Evolutionary conservation across 192 early-diverging fungal species (phyloP).

Genomic region (Backusella australiensis): DNA sequence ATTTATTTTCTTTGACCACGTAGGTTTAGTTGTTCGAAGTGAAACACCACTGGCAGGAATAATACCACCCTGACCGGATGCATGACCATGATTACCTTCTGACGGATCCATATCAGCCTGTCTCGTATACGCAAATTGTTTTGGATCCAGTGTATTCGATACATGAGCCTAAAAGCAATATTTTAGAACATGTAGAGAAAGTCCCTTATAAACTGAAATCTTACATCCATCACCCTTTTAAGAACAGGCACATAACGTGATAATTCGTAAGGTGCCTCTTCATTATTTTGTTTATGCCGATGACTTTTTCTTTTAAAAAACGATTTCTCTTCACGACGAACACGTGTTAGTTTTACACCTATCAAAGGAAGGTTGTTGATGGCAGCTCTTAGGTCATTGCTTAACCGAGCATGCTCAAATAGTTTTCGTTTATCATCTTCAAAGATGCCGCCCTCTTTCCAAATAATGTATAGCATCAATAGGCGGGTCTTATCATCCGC

Average conservation of each 20-base stretch:
- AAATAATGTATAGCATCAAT: conserved; percentile 81
- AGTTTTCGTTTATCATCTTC: conserved; percentile 74
- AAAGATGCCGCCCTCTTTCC: conserved; percentile 67
- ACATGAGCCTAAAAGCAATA: conserved; percentile 35
- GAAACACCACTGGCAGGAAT: conserved; percentile 37
- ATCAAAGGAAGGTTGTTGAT: conserved; percentile 71
- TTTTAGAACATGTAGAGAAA: background rate
- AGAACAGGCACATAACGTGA: conserved; percentile 73
- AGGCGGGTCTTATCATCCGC: conserved; percentile 70
- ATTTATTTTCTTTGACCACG: conserved; percentile 23
- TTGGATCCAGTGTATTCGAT: conserved; percentile 46
- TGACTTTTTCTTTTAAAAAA: conserved; percentile 43
- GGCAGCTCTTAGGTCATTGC: conserved; percentile 67
- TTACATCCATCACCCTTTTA: conserved; percentile 56
- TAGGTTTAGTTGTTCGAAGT: conserved; percentile 33
- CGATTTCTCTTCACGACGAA: conserved; percentile 48
- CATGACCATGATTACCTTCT: conserved; percentile 11
- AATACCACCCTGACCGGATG: conserved; percentile 13
- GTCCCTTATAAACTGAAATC: background rate
- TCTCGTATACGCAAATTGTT: conserved; percentile 65
- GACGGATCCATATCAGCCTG: conserved; percentile 45
- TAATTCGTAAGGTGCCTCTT: conserved; percentile 66
- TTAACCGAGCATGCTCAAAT: conserved; percentile 66
- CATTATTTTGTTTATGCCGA: conserved; percentile 46
- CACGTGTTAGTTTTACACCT: conserved; percentile 58